These are phyloP conservation scores for Stropharia rugosoannulata DNA, from an alignment of 768 basidiomycete species.

Conservation along the genomic window DNA sequence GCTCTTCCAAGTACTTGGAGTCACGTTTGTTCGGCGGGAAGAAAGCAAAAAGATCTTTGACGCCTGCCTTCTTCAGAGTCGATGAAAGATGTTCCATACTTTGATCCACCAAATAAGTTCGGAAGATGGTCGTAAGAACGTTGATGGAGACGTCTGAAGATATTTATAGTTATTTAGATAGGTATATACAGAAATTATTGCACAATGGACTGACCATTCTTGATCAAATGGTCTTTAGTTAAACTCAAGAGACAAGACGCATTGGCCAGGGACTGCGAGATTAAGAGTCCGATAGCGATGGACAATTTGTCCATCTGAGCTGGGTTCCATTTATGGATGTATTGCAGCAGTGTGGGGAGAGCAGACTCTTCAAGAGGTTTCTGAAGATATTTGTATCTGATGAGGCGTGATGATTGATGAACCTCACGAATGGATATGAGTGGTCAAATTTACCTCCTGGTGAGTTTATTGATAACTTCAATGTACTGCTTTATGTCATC, in stretches of 20 bases:
- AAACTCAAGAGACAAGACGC: slow-evolving; percentile 78
- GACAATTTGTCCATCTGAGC: slow-evolving; percentile 82
- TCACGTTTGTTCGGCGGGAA: slow-evolving; percentile 86
- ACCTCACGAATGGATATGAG: background rate
- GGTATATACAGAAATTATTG: background rate
- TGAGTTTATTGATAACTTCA: slow-evolving; percentile 93
- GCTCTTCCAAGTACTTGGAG: slow-evolving; percentile 71
- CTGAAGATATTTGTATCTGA: slow-evolving; percentile 98
- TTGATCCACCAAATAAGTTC: slow-evolving; percentile 77
- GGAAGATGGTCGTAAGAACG: slow-evolving; percentile 78
- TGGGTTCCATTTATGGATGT: slow-evolving; percentile 80
- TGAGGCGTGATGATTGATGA: slow-evolving; percentile 10
- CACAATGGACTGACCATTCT: slow-evolving; percentile 64
- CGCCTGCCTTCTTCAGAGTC: slow-evolving; percentile 78
- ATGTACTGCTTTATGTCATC: slow-evolving; percentile 92
- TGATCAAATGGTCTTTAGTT: slow-evolving; percentile 92
- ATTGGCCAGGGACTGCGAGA: slow-evolving; percentile 81
- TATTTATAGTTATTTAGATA: background rate
- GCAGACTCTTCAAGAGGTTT: slow-evolving; percentile 89
- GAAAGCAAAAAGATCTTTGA: slow-evolving; percentile 84
- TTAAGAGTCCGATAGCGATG: slow-evolving; percentile 75
- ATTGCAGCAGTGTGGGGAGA: slow-evolving; percentile 84
- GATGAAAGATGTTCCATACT: slow-evolving; percentile 87
- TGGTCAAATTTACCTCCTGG: slow-evolving; percentile 67
- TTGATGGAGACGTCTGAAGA: slow-evolving; percentile 69